Evolutionary conservation across 768 basidiomycete genomes (phyloP), one percentile per base, ranked within the genome.

Genomic region (Chalciporus pseudorubinellus): DNA sequence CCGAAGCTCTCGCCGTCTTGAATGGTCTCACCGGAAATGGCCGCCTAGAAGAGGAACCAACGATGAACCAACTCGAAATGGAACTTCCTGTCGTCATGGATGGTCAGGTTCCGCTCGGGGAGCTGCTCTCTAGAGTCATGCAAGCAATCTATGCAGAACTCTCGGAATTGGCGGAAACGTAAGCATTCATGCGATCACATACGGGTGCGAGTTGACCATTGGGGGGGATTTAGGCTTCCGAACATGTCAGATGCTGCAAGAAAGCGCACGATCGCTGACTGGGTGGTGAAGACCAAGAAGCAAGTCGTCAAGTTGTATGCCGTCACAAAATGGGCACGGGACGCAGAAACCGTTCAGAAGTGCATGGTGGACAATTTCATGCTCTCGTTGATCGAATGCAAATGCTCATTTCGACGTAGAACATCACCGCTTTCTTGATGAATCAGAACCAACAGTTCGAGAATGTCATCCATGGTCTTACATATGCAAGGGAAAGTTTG

Each of bases 231-330:
- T 52, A 85, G 83, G 16, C 80, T 92, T 74, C 89, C 89, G 39
- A 85, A 85, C 62, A 88, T 87, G 85, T 89, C 89, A 13, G 89
- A 92, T 60, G 72, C 71, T 19, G 86, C 84, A 44, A 80, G 92
- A 46, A 94, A 94, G 62, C 82, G 89, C 31, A 83, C 79, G 16
- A 71, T 95, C 28, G 89, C 89, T 3, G 91, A 94, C 58, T 95
- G 89, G 82, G 91, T 92, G 0, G 87, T 92, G n/a, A 84, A 86
- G 66, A 89, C 81, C 6, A 89, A 95, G 70, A 88, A 92, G 61
- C 92, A 95, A 61, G 82, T 92, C 29, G 86, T 92, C 26, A 94
- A 94, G 67, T 70, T 95, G 13, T 91, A 92, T 61, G 93, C 92
- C 11, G 80, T 93, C 24, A 79, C 81, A 8, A 89, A 92, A 60